Percentiles rank a stretch among this genome's conserved stretches.
phyloP scores from a whole-genome alignment of 164 flowering plant genomes.

The Euptelea pleiosperma region DNA sequence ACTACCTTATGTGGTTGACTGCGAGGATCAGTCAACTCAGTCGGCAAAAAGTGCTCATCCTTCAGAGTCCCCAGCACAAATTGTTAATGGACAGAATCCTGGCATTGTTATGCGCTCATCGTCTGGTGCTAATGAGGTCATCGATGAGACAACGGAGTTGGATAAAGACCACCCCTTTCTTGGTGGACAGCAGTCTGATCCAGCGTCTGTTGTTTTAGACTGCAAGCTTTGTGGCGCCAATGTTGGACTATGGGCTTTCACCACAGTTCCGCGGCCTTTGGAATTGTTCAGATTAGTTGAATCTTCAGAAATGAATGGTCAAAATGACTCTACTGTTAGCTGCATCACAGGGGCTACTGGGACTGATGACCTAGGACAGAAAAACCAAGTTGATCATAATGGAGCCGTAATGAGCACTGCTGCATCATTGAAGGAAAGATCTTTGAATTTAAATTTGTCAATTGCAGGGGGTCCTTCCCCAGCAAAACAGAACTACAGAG shows the following conservation, averaged over 20 bases:
- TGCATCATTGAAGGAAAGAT: conserved; percentile 16
- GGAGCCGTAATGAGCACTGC: conserved; percentile 15
- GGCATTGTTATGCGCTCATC: conserved; percentile 18
- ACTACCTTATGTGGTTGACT: conserved; percentile 73
- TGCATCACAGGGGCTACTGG: conserved; percentile 7
- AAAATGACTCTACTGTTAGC: conserved; percentile 17
- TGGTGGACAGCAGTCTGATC: conserved; percentile 40
- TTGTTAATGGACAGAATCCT: conserved; percentile 25
- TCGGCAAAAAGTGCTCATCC: conserved; percentile 24
- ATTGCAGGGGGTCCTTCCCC: conserved; percentile 98
- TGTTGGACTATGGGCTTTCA: conserved; percentile 86
- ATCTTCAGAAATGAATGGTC: conserved; percentile 38
- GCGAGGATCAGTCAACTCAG: conserved; percentile 34
- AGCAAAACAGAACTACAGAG: conserved; percentile 72
- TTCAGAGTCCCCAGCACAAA: conserved; percentile 16
- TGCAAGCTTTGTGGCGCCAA: conserved; percentile 90
- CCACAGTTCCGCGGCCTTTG: conserved; percentile 55
- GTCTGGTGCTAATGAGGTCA: conserved; percentile 22
- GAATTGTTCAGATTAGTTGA: conserved; percentile 67
- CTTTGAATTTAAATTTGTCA: conserved; percentile 44
- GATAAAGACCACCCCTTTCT: conserved; percentile 18
- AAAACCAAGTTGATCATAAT: conserved; percentile 14
- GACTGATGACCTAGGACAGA: conserved; percentile 17
- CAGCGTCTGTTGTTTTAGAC: conserved; percentile 73
- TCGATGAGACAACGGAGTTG: too few relatives aligned